Evolutionary conservation across 305 asterid species (phyloP).

Genomic region (Solanum hybrid): DNA sequence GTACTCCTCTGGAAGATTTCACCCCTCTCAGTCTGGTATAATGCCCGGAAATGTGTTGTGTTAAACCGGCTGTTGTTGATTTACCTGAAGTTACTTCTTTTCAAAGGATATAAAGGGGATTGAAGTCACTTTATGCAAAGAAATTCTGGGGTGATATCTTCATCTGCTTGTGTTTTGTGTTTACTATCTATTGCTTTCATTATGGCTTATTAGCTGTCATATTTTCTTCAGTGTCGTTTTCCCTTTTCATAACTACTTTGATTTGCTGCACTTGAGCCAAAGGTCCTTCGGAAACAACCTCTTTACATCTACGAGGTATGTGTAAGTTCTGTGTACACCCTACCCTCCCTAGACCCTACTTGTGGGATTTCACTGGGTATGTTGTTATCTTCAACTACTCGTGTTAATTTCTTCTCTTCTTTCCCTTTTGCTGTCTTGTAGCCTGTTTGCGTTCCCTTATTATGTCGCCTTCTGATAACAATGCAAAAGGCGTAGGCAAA

Average conservation of each 20-base stretch:
- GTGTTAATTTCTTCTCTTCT: not conserved
- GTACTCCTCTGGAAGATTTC: not conserved
- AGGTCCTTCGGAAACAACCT: not conserved
- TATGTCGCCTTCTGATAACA: not conserved
- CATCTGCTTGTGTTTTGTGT: not conserved
- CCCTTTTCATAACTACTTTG: not conserved
- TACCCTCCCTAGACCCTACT: not conserved
- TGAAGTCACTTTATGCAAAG: not conserved
- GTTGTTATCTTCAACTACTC: not conserved
- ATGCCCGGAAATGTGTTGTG: not conserved
- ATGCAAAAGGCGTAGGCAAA: not conserved
- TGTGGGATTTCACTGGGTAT: not conserved
- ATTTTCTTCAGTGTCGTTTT: not conserved
- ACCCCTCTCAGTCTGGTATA: not conserved
- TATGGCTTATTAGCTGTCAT: not conserved
- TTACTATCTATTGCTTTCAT: not conserved
- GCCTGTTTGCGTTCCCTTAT: not conserved
- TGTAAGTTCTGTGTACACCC: not conserved
- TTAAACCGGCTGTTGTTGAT: not conserved
- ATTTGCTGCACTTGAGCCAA: not conserved
- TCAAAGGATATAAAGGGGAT: not conserved
- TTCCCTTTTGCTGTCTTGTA: not conserved
- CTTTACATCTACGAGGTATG: not conserved
- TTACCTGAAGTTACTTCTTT: not conserved
- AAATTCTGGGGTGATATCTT: not conserved